These are phyloP conservation scores for Trypanosoma cruzi DNA, from an alignment of 208 protist species.

Conservation along the genomic window DNA sequence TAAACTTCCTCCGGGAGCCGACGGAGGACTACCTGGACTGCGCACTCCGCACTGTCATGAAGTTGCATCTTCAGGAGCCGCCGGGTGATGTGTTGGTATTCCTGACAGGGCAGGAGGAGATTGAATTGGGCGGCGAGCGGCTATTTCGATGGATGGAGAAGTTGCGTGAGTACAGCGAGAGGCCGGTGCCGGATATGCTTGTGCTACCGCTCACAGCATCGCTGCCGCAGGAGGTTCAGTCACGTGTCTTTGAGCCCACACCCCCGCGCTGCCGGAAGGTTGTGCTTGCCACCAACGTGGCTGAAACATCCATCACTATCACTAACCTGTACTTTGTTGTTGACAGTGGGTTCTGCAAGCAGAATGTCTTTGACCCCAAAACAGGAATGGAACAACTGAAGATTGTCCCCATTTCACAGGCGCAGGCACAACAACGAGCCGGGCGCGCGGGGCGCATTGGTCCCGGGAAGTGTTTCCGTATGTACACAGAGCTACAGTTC, in stretches of 20 bases:
- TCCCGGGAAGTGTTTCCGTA: slow-evolving; percentile 97
- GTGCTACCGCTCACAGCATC: slow-evolving; percentile 98
- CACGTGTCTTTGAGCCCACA: slow-evolving; percentile 97
- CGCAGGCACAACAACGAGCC: slow-evolving; percentile 96
- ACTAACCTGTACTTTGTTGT: slow-evolving; percentile 99
- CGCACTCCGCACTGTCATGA: slow-evolving; percentile 97
- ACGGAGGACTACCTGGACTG: slow-evolving; percentile 97
- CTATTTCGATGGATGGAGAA: slow-evolving; percentile 92
- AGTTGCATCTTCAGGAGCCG: slow-evolving; percentile 97
- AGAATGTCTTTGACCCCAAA: slow-evolving; percentile 97
- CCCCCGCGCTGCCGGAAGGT: slow-evolving; percentile 94
- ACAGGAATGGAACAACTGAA: slow-evolving; percentile 97
- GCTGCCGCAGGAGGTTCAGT: slow-evolving; percentile 98
- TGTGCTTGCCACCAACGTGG: slow-evolving; percentile 99
- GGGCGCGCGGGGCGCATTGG: slow-evolving; percentile 96
- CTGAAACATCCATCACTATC: slow-evolving; percentile 99
- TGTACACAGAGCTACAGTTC: slow-evolving; percentile 98
- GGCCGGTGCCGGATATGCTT: slow-evolving; percentile 91
- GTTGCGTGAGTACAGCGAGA: slow-evolving; percentile 50
- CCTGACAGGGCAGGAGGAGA: slow-evolving; percentile 99
- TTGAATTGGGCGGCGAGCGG: slow-evolving; percentile 98
- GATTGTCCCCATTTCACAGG: slow-evolving; percentile 97
- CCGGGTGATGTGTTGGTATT: slow-evolving; percentile 99
- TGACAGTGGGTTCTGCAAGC: slow-evolving; percentile 98
- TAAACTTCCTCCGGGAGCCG: slow-evolving; percentile 94